Evolutionary conservation across 257 asterid species (phyloP).

Genomic region (Solanum pennellii): DNA sequence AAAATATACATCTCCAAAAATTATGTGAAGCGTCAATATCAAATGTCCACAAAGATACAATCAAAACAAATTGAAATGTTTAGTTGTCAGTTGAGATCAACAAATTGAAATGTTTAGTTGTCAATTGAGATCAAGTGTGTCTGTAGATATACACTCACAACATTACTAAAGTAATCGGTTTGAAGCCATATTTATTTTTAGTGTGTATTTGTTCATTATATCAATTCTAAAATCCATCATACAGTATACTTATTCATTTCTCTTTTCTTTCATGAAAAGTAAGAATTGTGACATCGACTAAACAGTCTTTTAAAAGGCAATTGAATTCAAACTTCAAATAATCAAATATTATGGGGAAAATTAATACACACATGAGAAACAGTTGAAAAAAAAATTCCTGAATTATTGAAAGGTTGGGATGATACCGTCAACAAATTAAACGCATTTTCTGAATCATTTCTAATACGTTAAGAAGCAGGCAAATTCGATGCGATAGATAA

Average conservation of each 20-base stretch:
- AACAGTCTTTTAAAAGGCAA: background rate
- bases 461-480: background rate
- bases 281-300: background rate
- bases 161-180: too few species aligned
- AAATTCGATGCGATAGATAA: too few species aligned
- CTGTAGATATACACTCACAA: too few species aligned
- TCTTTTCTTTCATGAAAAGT: background rate
- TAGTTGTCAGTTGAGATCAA: background rate
- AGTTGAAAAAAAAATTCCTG: too few species aligned
- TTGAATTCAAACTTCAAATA: background rate
- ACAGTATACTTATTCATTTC: background rate
- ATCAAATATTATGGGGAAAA: background rate
- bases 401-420: background rate
- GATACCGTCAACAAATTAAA: background rate
- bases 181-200: background rate
- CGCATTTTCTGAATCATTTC: background rate
- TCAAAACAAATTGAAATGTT: background rate
- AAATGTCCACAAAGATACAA: background rate
- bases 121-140: too few species aligned
- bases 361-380: background rate
- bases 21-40: background rate
- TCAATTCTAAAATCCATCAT: background rate
- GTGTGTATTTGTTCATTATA: too few species aligned
- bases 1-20: background rate
- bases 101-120: too few species aligned